Evolutionary conservation across 768 basidiomycete species (phyloP).

Genomic region (Lactarius psammicola): DNA sequence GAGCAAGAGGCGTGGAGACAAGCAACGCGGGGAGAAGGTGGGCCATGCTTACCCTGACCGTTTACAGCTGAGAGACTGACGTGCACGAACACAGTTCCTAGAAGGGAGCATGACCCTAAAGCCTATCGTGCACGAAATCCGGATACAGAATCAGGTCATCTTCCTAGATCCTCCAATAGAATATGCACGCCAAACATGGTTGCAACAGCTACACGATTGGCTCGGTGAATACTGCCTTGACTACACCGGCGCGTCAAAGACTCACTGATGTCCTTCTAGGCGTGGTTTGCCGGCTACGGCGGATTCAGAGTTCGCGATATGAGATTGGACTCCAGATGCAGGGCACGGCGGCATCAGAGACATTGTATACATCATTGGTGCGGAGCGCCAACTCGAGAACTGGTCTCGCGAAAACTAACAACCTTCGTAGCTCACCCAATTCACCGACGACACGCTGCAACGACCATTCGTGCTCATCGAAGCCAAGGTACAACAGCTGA

Average conservation of each 20-base stretch:
- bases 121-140: constrained; percentile 91
- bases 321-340: constrained; percentile 96
- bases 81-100: constrained; percentile 47
- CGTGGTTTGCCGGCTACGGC: constrained; percentile 78
- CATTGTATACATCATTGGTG: constrained; percentile 81
- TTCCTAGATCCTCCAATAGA: constrained; percentile 98
- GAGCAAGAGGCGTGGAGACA: constrained; percentile 67
- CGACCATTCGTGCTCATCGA: constrained; percentile 86
- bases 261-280: constrained; percentile 42
- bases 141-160: constrained; percentile 98
- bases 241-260: neutral
- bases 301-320: constrained; percentile 94
- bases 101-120: constrained; percentile 76
- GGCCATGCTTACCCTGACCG: constrained; percentile 17
- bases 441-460: constrained; percentile 70
- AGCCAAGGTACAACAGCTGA: constrained; percentile 79
- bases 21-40: constrained; percentile 76
- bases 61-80: neutral
- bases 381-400: neutral
- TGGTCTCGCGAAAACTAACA: constrained; percentile 22
- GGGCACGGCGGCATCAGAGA: constrained; percentile 57
- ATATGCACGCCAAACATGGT: constrained; percentile 86
- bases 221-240: constrained; percentile 50
- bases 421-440: constrained; percentile 58
- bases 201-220: constrained; percentile 86